A percentile compares a stretch with the other conserved stretches of the same genome.
These are phyloP conservation scores for Aspergillus sclerotioniger DNA, from an alignment of 495 filamentous ascomycete genomes.

Conservation along the genomic window DNA sequence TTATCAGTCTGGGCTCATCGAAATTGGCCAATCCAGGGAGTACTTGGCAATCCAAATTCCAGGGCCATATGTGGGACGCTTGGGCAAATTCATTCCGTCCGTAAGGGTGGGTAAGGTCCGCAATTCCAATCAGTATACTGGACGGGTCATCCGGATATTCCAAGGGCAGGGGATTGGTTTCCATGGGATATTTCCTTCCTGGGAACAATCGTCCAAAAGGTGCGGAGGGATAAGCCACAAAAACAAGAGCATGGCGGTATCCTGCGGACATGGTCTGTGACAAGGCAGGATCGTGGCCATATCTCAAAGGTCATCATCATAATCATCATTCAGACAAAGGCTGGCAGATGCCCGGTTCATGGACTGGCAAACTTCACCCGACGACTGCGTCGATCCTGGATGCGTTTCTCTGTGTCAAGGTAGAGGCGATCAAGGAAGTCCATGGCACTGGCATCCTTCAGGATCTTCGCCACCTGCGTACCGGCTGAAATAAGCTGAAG, in stretches of 20 bases:
- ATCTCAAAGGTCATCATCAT: slow-evolving; percentile 9
- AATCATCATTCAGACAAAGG: background rate
- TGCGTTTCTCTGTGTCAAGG: slow-evolving; percentile 67
- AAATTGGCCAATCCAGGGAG: background rate
- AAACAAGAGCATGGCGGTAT: background rate
- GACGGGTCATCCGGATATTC: background rate
- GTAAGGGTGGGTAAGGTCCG: background rate
- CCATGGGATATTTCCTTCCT: slow-evolving; percentile 1
- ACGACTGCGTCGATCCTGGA: slow-evolving; percentile 61
- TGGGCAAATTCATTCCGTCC: background rate
- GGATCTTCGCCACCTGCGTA: slow-evolving; percentile 80
- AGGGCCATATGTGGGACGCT: background rate
- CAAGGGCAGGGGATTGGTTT: background rate
- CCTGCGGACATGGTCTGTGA: background rate
- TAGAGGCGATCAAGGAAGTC: slow-evolving; percentile 73
- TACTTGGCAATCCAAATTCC: background rate
- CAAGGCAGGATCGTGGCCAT: slow-evolving; percentile 3
- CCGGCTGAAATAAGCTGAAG: slow-evolving; percentile 83
- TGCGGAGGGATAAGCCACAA: background rate
- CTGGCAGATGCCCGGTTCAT: slow-evolving; percentile 26
- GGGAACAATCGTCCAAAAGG: background rate
- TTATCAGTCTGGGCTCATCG: background rate
- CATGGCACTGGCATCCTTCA: slow-evolving; percentile 80
- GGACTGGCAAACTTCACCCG: slow-evolving; percentile 46
- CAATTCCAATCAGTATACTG: background rate